Evolutionary conservation across 176 grass and related monocot species (phyloP).

Genomic region (Eremochloa ophiuroides): DNA sequence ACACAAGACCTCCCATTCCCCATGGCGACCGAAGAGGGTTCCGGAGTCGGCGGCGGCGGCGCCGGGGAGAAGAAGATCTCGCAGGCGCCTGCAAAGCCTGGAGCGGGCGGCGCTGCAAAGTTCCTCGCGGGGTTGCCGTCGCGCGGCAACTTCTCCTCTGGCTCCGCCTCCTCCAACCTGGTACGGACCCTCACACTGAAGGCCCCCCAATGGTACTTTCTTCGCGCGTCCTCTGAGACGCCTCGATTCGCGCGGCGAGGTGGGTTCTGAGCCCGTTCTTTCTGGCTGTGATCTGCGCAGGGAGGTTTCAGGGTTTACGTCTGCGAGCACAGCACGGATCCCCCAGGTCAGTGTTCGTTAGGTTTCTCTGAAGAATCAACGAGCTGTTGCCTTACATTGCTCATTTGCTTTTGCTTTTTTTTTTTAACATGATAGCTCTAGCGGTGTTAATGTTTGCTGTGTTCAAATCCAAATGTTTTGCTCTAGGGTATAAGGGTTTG

Average conservation of each 20-base stretch:
- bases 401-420: background rate
- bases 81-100: background rate
- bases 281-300: slow-evolving; percentile 23
- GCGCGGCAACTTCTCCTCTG: slow-evolving; percentile 46
- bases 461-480: background rate
- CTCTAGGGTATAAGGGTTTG: background rate
- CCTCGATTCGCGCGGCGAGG: background rate
- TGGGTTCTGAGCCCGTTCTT: background rate
- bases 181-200: slow-evolving; percentile 20
- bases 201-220: background rate
- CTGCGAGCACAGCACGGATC: slow-evolving; percentile 39
- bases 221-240: background rate
- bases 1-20: background rate
- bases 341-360: slow-evolving; percentile 30
- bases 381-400: background rate
- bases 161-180: slow-evolving; percentile 35
- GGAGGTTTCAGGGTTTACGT: slow-evolving; percentile 51
- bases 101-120: slow-evolving; percentile 22
- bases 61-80: slow-evolving; percentile 15
- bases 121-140: slow-evolving; percentile 37
- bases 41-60: background rate
- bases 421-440: background rate
- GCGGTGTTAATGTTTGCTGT: background rate
- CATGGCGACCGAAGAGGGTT: slow-evolving; percentile 43
- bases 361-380: background rate